Conservation (phyloP, 192 early-diverging fungal species). For the Podila minutissima region DNA sequence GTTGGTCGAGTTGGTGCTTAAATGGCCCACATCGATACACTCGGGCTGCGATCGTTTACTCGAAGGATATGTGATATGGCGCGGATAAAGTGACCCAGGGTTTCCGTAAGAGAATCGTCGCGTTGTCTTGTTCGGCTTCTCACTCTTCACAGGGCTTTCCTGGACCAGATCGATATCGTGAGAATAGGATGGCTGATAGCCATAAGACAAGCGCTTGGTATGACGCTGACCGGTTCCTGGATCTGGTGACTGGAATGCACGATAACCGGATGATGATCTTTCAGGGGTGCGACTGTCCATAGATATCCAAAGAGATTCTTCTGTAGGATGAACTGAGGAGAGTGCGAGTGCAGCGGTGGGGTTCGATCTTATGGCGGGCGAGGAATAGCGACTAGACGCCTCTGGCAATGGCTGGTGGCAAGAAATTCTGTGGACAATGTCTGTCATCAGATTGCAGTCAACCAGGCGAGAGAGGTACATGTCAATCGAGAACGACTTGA, state of each 20-base stretch:
- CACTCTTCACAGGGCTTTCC: not conserved
- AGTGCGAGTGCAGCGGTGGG: not conserved
- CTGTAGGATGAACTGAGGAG: not conserved
- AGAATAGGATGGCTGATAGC: too few relatives aligned
- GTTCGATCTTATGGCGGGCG: not conserved
- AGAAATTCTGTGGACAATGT: not conserved
- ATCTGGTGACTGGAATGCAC: not conserved
- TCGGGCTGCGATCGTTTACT: too few relatives aligned
- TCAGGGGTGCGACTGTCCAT: not conserved
- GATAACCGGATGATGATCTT: not conserved
- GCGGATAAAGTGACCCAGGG: not conserved
- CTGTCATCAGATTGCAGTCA: not conserved
- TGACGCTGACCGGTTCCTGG: not conserved
- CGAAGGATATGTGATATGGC: not conserved
- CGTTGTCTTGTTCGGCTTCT: not conserved
- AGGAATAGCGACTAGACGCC: not conserved
- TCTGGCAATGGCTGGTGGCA: not conserved
- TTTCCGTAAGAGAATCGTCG: not conserved
- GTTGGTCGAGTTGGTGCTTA: too few relatives aligned
- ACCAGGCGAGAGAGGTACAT: slow-evolving; percentile 17
- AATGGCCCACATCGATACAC: too few relatives aligned
- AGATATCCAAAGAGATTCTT: not conserved
- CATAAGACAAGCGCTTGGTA: too few relatives aligned
- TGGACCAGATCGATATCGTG: too few relatives aligned
- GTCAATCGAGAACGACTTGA: not conserved